Conservation (phyloP, 208 protist species). For the Leishmania lainsoni region DNA sequence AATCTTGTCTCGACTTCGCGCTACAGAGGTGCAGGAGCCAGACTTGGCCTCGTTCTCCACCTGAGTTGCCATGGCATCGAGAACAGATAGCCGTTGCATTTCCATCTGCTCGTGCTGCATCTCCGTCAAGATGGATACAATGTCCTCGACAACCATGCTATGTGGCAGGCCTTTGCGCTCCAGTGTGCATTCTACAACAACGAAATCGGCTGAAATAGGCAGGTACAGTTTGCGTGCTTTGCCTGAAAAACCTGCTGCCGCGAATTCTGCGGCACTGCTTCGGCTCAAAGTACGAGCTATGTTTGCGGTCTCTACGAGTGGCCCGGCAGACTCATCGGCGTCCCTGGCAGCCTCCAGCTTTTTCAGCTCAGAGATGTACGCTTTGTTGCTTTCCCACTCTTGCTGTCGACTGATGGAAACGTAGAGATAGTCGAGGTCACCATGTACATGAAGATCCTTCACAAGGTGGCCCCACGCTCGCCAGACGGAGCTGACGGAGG, state of each 20-base stretch:
- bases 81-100: constrained; percentile 64
- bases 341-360: constrained; percentile 34
- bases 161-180: constrained; percentile 84
- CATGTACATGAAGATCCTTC: constrained; percentile 86
- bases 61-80: constrained; percentile 44
- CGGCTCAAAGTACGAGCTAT: constrained; percentile 6
- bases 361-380: constrained; percentile 54
- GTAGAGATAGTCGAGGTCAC: constrained; percentile 83
- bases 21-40: not conserved
- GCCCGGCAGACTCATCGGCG: not conserved
- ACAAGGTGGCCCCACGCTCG: constrained; percentile 83
- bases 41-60: constrained; percentile 6
- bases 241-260: not conserved
- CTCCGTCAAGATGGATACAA: constrained; percentile 64
- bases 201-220: constrained; percentile 71
- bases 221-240: constrained; percentile 36
- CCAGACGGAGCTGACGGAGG: constrained; percentile 74
- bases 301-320: constrained; percentile 4
- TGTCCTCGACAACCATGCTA: constrained; percentile 85
- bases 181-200: constrained; percentile 80
- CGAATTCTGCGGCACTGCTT: not conserved
- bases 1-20: constrained; percentile 19
- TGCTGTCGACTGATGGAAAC: constrained; percentile 66
- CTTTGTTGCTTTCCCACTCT: constrained; percentile 51
- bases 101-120: constrained; percentile 75